Base-by-base conservation (phyloP, 1,284 basidiomycete species). In the Wolfiporia cocos region DNA sequence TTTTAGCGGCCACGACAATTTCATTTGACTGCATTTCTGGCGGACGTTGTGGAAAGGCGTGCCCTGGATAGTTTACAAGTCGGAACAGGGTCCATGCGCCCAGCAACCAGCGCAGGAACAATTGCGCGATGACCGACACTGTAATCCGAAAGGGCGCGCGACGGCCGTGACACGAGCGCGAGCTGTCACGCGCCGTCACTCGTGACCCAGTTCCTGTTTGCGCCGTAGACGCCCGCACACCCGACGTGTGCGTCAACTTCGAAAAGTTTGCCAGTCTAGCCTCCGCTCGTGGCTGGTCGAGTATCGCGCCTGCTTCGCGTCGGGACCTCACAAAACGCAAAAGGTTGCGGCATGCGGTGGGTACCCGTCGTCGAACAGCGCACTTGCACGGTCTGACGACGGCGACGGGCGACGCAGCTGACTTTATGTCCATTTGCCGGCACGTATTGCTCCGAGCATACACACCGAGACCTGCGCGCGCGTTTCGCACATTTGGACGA, bases 361-460 rank as follows among this genome's bases (percentile, higher is more conserved):
- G 59, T 53, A 11, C 17, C 7, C 29, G n/a, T 37, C 18, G 17
- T n/a, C 7, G 40, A 34, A 26, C n/a, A 41, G 7, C 12, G 17
- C n/a, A 17, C 29, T 12, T 11, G 14, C 9, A 11, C n/a, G 37
- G 6, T 34, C 38, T 39, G 37, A 36, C 38, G 30, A 9, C 26
- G 26, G 9, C 11, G 35, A 35, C 26, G 31, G 23, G 10, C 30
- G 32, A 14, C 35, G 22, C 33, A 61, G 60, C 49, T 61, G 55
- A 62, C 56, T 57, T 48, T 57, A 61, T 62, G 60, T 61, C 54
- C 57, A 55, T 59, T 57, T 61, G 60, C 55, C 56, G 60, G 52
- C 56, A 57, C 52, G 53, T 50, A 46, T 51, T 59, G 49, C 57
- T 56, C 44, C 58, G 60, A 58, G 49, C 52, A 49, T 51, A 51